Conservation (phyloP, 106 monocot genomes). For the Chionographis japonica region DNA sequence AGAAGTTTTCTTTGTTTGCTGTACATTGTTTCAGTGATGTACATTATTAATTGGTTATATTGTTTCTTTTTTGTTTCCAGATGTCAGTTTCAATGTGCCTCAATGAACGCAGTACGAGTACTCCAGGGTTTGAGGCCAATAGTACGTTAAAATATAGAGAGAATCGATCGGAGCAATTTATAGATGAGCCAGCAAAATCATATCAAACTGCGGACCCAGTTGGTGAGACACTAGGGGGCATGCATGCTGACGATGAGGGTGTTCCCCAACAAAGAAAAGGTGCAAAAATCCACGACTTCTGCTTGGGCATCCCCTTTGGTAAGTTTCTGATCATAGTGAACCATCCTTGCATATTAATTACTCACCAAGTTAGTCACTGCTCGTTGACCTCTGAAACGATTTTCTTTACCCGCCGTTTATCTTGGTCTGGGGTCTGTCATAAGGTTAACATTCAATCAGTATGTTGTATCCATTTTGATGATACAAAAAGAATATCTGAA, state of each 20-base stretch:
- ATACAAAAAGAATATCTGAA: too few species aligned
- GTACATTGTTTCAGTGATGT: too few species aligned
- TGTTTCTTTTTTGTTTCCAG: not conserved
- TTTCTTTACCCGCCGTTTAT: not conserved
- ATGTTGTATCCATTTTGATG: too few species aligned
- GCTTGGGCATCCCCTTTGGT: conserved; percentile 14
- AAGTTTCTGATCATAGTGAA: not conserved
- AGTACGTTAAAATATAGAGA: conserved; percentile 1
- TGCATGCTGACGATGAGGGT: not conserved
- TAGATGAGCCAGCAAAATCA: not conserved
- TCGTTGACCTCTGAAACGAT: not conserved
- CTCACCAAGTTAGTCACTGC: not conserved
- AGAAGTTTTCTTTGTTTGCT: too few species aligned
- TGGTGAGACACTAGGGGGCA: not conserved
- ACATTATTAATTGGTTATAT: too few species aligned
- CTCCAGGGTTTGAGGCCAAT: conserved; percentile 9
- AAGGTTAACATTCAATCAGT: too few species aligned
- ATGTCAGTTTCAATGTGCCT: conserved; percentile 11
- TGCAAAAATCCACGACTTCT: conserved; percentile 14
- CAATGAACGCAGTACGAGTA: not conserved
- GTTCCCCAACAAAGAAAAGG: not conserved
- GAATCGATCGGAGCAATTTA: not conserved
- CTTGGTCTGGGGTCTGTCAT: too few species aligned
- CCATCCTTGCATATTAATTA: too few species aligned
- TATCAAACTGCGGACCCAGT: not conserved